Evolutionary conservation across 768 basidiomycete species (phyloP), one percentile per base, ranked within the genome.

Genomic region (Podaxis carcinomalis): DNA sequence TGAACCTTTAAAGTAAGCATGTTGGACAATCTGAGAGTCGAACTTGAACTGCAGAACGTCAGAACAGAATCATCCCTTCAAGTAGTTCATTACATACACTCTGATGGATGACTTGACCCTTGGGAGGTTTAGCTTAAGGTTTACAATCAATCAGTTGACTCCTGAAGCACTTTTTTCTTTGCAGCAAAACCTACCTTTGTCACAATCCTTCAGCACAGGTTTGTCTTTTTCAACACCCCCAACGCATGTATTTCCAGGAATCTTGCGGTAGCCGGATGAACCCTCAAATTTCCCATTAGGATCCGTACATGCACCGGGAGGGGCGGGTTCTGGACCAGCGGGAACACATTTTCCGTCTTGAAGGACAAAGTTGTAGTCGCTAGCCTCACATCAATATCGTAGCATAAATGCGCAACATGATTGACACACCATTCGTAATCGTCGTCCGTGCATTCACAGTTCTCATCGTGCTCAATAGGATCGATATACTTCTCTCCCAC

Each of bases 401-500:
- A 36, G 23, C 51, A 9, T 13, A 13, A n/a, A 50, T 6, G 35
- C 50, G 23, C 14, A 56, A 14, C 6, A 19, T 35, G 51, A 57
- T 50, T 6, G 19, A 66, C 65, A 21, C 66, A 95, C 95, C 96
- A 99, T 72, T 99, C 97, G 67, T 86, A 99, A 70, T 99, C 97
- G 11, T 86, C 86, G 64, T 93, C 90, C 1, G 82, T 80, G 69
- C 97, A 99, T 16, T 81, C 69, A 70, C 97, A 99, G 55, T 81
- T 75, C 49, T 95, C 93, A 58, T 94, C 91, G 60, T 91, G 86
- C 23, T 80, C 87, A 9, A 89, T 84, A 0, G 95, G 95, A 68
- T 97, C 95, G 35, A 79, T 74, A 75, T 90, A 99, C 73, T 97
- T 93, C 57, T 95, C 79, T 0, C 91, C 93, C 13, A 99, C 88